Evolutionary conservation across 768 basidiomycete species (phyloP), one percentile per base, ranked within the genome.

Genomic region (Dioszegia aurantiaca): DNA sequence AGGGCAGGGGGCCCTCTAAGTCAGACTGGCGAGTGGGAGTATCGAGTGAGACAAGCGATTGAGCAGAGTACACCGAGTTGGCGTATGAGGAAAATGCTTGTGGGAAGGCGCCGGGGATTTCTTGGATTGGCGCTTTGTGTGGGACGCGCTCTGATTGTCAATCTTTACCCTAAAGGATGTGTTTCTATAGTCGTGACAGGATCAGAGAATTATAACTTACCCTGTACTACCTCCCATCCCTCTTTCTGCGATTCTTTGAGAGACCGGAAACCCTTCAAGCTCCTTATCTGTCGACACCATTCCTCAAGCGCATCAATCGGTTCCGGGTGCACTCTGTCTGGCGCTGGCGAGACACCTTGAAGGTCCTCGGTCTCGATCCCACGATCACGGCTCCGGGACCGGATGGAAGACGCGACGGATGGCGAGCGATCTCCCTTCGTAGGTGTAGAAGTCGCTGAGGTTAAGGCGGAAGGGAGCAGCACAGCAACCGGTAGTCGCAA

Each of bases 101-200:
- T 19, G 70, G 70, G 53, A 68, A 72, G 10, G 65, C 63, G 28
- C 70, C 70, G 16, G 70, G 70, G 8, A 71, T 21, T 60, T 59
- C 28, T 21, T 37, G 51, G 37, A 53, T 40, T 4, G 51, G 51
- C 5, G 51, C 42, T 9, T n/a, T 30, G 31, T 5, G 56, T 37
- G 28, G 24, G 42, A 60, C 6, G 6, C 16, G 11, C 14, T 37
- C 54, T 36, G 59, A 43, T 21, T 5, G 19, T 54, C 43, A 40
- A 30, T 19, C 16, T 39, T 23, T 3, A 8, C 8, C 11, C 42
- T 11, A 24, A 28, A 27, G 17, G 11, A 11, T 4, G 33, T 33
- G 14, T 33, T 6, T 33, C 8, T 33, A 33, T 6, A 33, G 33
- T 33, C 33, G 33, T 6, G 33, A 33, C 14, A n/a, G n/a, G 33